Evolutionary conservation across 306 rosid genomes (phyloP), one percentile per base, ranked within the genome.

Genomic region (Castanopsis chinensis): DNA sequence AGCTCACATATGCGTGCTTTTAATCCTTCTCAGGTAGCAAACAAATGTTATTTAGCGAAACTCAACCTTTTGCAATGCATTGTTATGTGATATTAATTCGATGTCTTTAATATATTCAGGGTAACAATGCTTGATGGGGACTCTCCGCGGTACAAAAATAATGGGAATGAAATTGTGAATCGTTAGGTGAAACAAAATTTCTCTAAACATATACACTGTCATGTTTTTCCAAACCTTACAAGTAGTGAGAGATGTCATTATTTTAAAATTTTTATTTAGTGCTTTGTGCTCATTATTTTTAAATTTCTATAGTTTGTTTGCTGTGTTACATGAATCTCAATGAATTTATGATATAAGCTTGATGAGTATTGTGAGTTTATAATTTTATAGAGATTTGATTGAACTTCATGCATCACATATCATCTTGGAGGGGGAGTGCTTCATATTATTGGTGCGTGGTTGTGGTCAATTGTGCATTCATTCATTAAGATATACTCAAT

Each of bases 401-500:
- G 17, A 58, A 58, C 64, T 58, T 58, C 21, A 20, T 43, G 21
- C 27, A 58, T 58, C 27, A 25, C 28, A 61, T 61, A 13, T 59
- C 7, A 14, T 14, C 65, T 59, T 56, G 61, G 25, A 56, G 35
- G 28, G 33, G 27, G 37, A 61, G 35, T 61, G 37, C 37, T 33
- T 27, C n/a, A 33, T 55, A 76, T 32, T 84, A 35, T 54, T 69
- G 2, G 41, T 35, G 41, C 41, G 5, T 35, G 32, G 74, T 68
- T 67, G 28, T 35, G 60, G 51, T 35, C 52, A 59, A 43, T 37
- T 15, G 57, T 77, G 52, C 67, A 53, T 65, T 57, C 1, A 19
- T n/a, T 55, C 73, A 78, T 77, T 61, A 79, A 53, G 9, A 76
- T 27, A 78, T 69, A 52, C 68, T 60, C 76, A 53, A 61, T 63